These are phyloP conservation scores for Alternaria rosae DNA, from an alignment of 2,329 filamentous ascomycete species.

Conservation along the genomic window DNA sequence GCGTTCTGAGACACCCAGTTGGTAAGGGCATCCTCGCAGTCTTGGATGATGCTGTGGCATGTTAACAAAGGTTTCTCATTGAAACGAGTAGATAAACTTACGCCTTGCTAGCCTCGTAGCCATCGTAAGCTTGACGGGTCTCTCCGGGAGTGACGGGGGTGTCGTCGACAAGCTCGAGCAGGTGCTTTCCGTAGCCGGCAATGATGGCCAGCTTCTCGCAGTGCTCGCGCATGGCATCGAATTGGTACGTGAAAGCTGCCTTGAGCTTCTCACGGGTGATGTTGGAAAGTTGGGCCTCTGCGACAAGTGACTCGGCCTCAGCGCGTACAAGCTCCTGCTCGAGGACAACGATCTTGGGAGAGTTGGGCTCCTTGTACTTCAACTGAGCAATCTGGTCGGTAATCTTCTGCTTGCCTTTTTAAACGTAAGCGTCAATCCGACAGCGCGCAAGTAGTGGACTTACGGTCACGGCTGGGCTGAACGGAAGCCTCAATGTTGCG, in stretches of 20 bases:
- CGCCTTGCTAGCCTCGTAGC: slow-evolving; percentile 96
- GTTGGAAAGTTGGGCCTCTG: slow-evolving; percentile 97
- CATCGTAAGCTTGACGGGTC: slow-evolving; percentile 93
- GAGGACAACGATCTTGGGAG: slow-evolving; percentile 94
- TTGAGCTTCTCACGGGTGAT: slow-evolving; percentile 99
- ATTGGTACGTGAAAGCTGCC: slow-evolving; percentile 97
- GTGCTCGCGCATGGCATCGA: slow-evolving; percentile 95
- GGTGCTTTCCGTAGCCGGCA: slow-evolving; percentile 95
- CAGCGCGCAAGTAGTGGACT: slow-evolving; percentile 48
- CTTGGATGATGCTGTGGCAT: slow-evolving; percentile 81
- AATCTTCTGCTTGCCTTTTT: slow-evolving; percentile 93
- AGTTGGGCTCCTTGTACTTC: slow-evolving; percentile 99
- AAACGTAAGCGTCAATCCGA: slow-evolving; percentile 6
- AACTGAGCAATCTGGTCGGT: slow-evolving; percentile 98
- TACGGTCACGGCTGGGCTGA: slow-evolving; percentile 95
- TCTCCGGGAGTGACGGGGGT: slow-evolving; percentile 96
- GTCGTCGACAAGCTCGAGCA: slow-evolving; percentile 96
- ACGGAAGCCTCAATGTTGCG: slow-evolving; percentile 99
- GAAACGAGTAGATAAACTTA: slow-evolving; percentile 39
- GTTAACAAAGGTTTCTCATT: slow-evolving; percentile 22
- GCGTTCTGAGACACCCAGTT: slow-evolving; percentile 96
- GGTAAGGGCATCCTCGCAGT: slow-evolving; percentile 95
- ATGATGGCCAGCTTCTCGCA: slow-evolving; percentile 98
- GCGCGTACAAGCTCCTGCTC: slow-evolving; percentile 98
- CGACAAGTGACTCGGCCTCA: slow-evolving; percentile 97